A percentile compares a stretch with the other conserved stretches of the same genome.
These are phyloP conservation scores for Malus domestica DNA, from an alignment of 306 rosid genomes.

Conservation along the genomic window DNA sequence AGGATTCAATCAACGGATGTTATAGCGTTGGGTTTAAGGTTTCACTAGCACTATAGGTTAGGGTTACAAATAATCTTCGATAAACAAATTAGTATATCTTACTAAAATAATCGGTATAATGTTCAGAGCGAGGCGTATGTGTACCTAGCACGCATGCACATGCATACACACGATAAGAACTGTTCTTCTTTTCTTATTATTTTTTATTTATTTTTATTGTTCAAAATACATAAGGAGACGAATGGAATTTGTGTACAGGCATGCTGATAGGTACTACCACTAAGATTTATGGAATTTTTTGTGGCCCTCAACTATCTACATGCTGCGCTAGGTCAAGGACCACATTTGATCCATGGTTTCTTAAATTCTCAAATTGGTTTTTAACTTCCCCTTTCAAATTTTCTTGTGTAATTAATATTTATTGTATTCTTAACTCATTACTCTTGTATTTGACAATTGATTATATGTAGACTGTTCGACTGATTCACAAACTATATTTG, in stretches of 20 bases:
- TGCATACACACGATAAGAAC: not conserved
- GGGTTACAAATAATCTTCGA: too few species aligned
- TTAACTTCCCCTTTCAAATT: not conserved
- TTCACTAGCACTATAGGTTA: too few species aligned
- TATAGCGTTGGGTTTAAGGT: too few species aligned
- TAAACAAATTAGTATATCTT: too few species aligned
- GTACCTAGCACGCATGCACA: not conserved
- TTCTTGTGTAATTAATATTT: not conserved
- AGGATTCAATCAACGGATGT: too few species aligned
- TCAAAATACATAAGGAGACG: not conserved
- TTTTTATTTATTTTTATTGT: not conserved
- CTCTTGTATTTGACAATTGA: too few species aligned
- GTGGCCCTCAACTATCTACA: not conserved
- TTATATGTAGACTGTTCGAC: fast-evolving
- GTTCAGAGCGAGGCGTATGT: not conserved
- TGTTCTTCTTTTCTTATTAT: not conserved
- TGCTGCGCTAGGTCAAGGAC: not conserved
- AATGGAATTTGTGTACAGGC: not conserved
- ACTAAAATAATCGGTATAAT: too few species aligned
- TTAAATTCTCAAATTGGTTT: not conserved
- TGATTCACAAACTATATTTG: too few species aligned
- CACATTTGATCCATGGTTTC: not conserved
- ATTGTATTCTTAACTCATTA: too few species aligned
- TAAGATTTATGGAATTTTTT: not conserved
- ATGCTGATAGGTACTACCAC: not conserved